A percentile compares a stretch with the other conserved stretches of the same genome.
Conservation (phyloP, 1,139 yeast species). For the Zygosaccharomyces sapae region DNA sequence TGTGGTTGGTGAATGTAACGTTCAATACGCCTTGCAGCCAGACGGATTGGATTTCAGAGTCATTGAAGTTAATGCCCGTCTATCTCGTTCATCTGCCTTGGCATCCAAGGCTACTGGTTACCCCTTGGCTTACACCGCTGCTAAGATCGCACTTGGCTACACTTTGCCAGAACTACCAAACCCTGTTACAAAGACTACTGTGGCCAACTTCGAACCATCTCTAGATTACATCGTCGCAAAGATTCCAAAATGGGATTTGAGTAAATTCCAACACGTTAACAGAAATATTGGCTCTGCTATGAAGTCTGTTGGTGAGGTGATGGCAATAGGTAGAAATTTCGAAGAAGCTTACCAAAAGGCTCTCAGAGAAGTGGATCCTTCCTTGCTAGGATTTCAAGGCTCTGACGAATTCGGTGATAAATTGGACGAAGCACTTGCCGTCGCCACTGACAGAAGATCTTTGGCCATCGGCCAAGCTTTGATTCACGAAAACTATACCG, state of each 20-base stretch:
- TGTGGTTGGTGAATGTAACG: conserved; percentile 98
- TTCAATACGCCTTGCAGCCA: conserved; percentile 94
- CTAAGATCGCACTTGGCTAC: conserved; percentile 91
- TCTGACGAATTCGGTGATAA: conserved; percentile 57
- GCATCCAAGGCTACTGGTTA: conserved; percentile 99
- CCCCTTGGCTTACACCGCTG: conserved; percentile 97
- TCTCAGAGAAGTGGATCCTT: conserved; percentile 92
- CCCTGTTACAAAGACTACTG: conserved; percentile 93
- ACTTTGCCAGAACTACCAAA: conserved; percentile 93
- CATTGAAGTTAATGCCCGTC: conserved; percentile 95
- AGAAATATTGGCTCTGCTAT: conserved; percentile 91
- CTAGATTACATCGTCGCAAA: conserved; percentile 94
- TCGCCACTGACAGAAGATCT: conserved; percentile 98
- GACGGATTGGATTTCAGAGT: conserved; percentile 94
- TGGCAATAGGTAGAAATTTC: conserved; percentile 97
- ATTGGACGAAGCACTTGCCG: conserved; percentile 72
- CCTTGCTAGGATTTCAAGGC: conserved; percentile 89
- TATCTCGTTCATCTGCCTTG: conserved; percentile 94
- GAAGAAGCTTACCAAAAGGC: conserved; percentile 99
- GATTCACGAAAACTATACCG: conserved; percentile 81
- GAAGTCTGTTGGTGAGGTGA: conserved; percentile 99
- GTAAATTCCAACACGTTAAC: conserved; percentile 91
- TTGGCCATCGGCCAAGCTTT: conserved; percentile 97
- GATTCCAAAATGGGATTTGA: conserved; percentile 97
- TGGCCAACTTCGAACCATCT: conserved; percentile 96